A percentile compares a stretch with the other conserved stretches of the same genome.
Conservation (phyloP, 2,329 filamentous ascomycete species). For the Aaosphaeria arxii region DNA sequence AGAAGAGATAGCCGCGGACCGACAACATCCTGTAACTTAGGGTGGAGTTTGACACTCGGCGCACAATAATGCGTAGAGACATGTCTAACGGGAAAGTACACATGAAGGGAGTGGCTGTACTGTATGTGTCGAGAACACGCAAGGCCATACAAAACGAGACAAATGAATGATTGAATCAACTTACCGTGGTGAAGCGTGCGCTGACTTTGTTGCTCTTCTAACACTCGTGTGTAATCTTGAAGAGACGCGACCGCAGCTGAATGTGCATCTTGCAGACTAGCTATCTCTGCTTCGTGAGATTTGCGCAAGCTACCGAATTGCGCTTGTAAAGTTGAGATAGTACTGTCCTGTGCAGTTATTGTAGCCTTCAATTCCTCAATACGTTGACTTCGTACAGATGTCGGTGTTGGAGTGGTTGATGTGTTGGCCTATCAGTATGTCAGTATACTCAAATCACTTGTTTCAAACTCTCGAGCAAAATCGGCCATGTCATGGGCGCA, state of each 20-base stretch:
- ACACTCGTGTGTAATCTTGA: slow-evolving; percentile 34
- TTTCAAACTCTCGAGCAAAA: neutral
- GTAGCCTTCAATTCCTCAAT: slow-evolving; percentile 27
- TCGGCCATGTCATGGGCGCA: too few relatives aligned
- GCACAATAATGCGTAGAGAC: too few relatives aligned
- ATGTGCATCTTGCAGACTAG: slow-evolving; percentile 37
- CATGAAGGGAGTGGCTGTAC: too few relatives aligned
- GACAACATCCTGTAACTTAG: too few relatives aligned
- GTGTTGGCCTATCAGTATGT: slow-evolving; percentile 15
- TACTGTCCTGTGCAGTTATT: slow-evolving; percentile 28
- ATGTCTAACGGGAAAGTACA: too few relatives aligned
- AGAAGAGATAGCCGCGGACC: too few relatives aligned
- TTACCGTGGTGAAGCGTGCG: slow-evolving; percentile 29
- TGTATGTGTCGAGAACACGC: too few relatives aligned
- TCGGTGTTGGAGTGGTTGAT: slow-evolving; percentile 9
- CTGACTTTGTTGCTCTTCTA: slow-evolving; percentile 35
- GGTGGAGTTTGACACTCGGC: too few relatives aligned
- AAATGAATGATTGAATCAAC: slow-evolving; percentile 1
- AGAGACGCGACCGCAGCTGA: slow-evolving; percentile 38
- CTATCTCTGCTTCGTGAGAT: slow-evolving; percentile 40
- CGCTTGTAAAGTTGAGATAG: slow-evolving; percentile 29
- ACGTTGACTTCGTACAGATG: slow-evolving; percentile 14
- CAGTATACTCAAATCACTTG: slow-evolving; percentile 3
- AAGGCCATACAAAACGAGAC: too few relatives aligned
- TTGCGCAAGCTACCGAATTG: slow-evolving; percentile 35